A percentile compares a stretch with the other conserved stretches of the same genome.
Conservation (phyloP, 805 yeast genomes). For the Zygosaccharomyces siamensis region DNA sequence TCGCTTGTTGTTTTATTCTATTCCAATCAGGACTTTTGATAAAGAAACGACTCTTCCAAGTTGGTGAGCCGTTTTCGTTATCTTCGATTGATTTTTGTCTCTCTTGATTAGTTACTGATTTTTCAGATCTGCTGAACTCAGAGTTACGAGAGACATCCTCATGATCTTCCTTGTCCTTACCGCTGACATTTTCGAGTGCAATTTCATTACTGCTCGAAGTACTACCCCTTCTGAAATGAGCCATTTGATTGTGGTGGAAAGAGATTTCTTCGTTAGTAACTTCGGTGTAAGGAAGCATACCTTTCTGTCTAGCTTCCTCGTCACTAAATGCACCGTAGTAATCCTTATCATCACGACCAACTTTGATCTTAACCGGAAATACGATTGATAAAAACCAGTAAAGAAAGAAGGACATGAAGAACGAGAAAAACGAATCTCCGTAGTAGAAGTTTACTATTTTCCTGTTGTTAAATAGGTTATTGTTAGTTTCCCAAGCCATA, state of each 20-base stretch:
- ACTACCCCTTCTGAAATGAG: background rate
- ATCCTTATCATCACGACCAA: slow-evolving; percentile 39
- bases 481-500: slow-evolving; percentile 35
- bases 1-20: background rate
- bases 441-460: slow-evolving; percentile 43
- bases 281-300: slow-evolving; percentile 34
- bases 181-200: background rate
- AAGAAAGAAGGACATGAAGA: slow-evolving; percentile 37
- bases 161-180: background rate
- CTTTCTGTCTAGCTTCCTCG: slow-evolving; percentile 33
- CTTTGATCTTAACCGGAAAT: slow-evolving; percentile 37
- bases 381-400: slow-evolving; percentile 35
- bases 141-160: background rate
- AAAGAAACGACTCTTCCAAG: background rate
- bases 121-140: background rate
- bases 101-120: background rate
- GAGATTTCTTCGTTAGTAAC: slow-evolving; percentile 25
- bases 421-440: slow-evolving; percentile 43
- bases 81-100: background rate
- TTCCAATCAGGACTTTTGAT: background rate
- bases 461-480: slow-evolving; percentile 23
- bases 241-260: slow-evolving; percentile 4
- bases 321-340: slow-evolving; percentile 38
- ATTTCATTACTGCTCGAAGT: background rate
- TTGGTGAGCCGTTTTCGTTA: background rate